Conservation (phyloP, 2,329 filamentous ascomycete genomes). For the Penicillium sp. region DNA sequence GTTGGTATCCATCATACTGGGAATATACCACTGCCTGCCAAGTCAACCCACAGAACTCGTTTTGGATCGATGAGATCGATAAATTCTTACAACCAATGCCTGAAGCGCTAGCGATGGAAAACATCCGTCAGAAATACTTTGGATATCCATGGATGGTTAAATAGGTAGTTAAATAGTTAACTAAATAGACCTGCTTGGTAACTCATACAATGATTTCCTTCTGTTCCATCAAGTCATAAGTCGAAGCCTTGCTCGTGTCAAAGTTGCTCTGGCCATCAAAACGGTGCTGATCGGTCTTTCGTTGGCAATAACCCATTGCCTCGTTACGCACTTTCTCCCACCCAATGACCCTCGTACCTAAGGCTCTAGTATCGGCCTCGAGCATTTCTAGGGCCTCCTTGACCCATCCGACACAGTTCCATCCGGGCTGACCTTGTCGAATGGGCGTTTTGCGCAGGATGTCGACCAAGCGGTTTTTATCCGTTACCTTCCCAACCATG, state of each 20-base stretch:
- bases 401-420: conserved; percentile 46
- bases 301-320: conserved; percentile 39
- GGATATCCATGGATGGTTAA: conserved; percentile 18
- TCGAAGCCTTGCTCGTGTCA: conserved; percentile 22
- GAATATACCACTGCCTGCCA: conserved; percentile 38
- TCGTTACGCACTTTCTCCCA: conserved; percentile 37
- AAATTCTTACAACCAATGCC: conserved; percentile 40
- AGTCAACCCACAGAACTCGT: conserved; percentile 40
- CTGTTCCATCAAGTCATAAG: not conserved
- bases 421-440: conserved; percentile 29
- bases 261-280: conserved; percentile 38
- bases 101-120: conserved; percentile 41
- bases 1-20: conserved; percentile 32
- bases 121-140: conserved; percentile 35
- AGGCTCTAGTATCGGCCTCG: conserved; percentile 25
- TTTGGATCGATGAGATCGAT: conserved; percentile 39
- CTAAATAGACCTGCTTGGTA: not conserved
- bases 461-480: conserved; percentile 24
- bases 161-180: too few species aligned
- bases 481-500: conserved; percentile 33
- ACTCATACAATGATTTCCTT: conserved; percentile 2
- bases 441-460: conserved; percentile 33
- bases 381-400: conserved; percentile 38
- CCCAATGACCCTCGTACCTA: conserved; percentile 31
- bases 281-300: conserved; percentile 40